Base-by-base conservation (phyloP, 306 rosid species). In the Quercus glauca region DNA sequence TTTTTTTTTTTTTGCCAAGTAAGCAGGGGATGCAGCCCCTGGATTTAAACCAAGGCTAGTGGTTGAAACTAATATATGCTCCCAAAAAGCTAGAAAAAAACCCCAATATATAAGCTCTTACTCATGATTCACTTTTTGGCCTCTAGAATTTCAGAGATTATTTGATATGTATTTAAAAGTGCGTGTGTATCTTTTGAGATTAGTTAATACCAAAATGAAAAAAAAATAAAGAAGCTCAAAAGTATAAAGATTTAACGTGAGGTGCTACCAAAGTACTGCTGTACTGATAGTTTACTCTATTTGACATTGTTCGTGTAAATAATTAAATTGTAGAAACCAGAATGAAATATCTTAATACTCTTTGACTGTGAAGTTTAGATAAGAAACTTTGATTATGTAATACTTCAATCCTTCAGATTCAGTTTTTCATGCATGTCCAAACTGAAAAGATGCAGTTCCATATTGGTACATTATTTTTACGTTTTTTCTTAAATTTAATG, bases 361-460 rank as follows among this genome's bases (percentile, higher is more conserved):
- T 45, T 45, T 45, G 52, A 45, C 52, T 45, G 14, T 45, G 52
- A 45, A 11, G 4, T 45, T 45, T 45, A 45, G 52, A 45, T 0
- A 45, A 74, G 52, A 29, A 64, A 43, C 65, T 64, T 29, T 26
- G 45, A 65, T 68, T 37, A 13, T 69, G 68, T 43, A 14, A 51
- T 57, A 31, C 58, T 56, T 25, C 7, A 18, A 33, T 73, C 23
- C 52, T 57, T 31, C 5, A 13, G 55, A 77, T 70, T 73, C 69
- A 5, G 10, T 78, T 57, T 18, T 13, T 37, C 49, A 60, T 76
- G 53, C 9, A n/a, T 69, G 63, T 73, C 45, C 59, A 23, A 71
- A 61, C 21, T 74, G 61, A 58, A 68, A 77, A 59, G 53, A 21
- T n/a, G 31, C 25, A 29, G 76, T 58, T 79, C 59, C 28, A 12